Percentiles rank a stretch among this genome's conserved stretches.
Evolutionary conservation across 164 flowering plant genomes (phyloP).

Genomic region (Litsea cubeba): DNA sequence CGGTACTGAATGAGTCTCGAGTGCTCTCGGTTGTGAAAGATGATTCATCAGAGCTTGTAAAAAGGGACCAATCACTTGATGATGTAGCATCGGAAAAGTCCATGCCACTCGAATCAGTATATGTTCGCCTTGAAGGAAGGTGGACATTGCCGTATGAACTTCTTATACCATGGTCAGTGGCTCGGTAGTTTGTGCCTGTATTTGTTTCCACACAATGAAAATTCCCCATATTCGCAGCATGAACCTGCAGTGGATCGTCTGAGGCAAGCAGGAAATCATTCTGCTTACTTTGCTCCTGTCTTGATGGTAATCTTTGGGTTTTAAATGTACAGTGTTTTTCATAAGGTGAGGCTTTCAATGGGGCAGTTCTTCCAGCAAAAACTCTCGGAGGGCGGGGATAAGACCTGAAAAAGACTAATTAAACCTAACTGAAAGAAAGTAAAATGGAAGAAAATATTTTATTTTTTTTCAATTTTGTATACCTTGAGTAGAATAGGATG

Average conservation of each 20-base stretch:
- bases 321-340: slow-evolving; percentile 23
- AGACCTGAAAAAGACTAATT: slow-evolving; percentile 38
- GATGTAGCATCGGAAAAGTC: slow-evolving; percentile 70
- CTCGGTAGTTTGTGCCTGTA: slow-evolving; percentile 4
- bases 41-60: slow-evolving; percentile 84
- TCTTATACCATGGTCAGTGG: slow-evolving; percentile 16
- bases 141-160: slow-evolving; percentile 14
- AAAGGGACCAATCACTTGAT: slow-evolving; percentile 81
- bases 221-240: background rate
- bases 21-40: slow-evolving; percentile 90
- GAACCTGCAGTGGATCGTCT: slow-evolving; percentile 6
- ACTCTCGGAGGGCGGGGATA: slow-evolving; percentile 55
- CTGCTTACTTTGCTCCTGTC: slow-evolving; percentile 22
- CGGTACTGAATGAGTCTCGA: slow-evolving; percentile 71
- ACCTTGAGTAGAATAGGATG: slow-evolving; percentile 81
- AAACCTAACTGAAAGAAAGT: slow-evolving; percentile 1
- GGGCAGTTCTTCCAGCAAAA: slow-evolving; percentile 20
- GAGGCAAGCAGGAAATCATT: slow-evolving; percentile 10
- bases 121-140: slow-evolving; percentile 24
- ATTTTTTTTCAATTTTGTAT: background rate
- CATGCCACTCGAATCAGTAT: slow-evolving; percentile 19
- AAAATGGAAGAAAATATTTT: background rate
- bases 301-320: slow-evolving; percentile 25
- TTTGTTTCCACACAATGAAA: slow-evolving; percentile 15
- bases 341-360: slow-evolving; percentile 24